Conservation (phyloP, 129 eudicot species). For the sunflower (Helianthus annuus) region HanXRQr2.0-SUNRISE NC_035444.2:133876393-133876892, state of each 20-base stretch:
- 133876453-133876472: conserved; percentile 91
- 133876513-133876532: conserved; percentile 75
- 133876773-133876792: background rate
- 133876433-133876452: conserved; percentile 76
- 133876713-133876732: conserved; percentile 82
- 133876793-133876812: conserved; percentile 18
- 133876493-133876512: conserved; percentile 89
- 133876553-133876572: conserved; percentile 85
- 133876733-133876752: conserved; percentile 56
- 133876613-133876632: conserved; percentile 84
- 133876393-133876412: conserved; percentile 61
- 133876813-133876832: conserved; percentile 4
- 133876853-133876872: background rate
- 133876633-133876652: conserved; percentile 83
- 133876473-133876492: conserved; percentile 97
- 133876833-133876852: background rate
- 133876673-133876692: conserved; percentile 69
- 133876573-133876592: conserved; percentile 77
- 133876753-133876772: conserved; percentile 12
- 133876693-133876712: conserved; percentile 70
- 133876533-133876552: conserved; percentile 70
- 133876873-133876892: background rate
- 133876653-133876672: conserved; percentile 82
- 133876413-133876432: conserved; percentile 89
- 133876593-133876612: conserved; percentile 91